phyloP scores from a whole-genome alignment of 176 grass and related monocot genomes.

The Carex parvula region DNA sequence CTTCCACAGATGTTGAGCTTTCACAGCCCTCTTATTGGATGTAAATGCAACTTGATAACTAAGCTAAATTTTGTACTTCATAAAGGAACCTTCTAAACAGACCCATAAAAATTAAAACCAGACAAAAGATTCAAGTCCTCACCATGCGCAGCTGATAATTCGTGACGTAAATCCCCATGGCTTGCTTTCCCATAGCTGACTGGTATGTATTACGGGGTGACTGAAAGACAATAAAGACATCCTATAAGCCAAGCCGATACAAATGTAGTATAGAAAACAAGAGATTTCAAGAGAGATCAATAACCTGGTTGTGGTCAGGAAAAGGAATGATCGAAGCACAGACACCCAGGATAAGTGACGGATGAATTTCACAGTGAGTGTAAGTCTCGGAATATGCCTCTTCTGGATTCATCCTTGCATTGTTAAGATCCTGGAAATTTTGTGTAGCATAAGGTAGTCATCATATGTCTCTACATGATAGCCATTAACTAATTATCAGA shows the following conservation, averaged over 20 bases:
- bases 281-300: constrained; percentile 20
- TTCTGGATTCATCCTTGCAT: constrained; percentile 58
- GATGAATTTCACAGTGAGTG: constrained; percentile 97
- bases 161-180: constrained; percentile 99
- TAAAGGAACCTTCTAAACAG: neutral
- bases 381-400: constrained; percentile 81
- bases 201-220: constrained; percentile 99
- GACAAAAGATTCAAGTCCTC: constrained; percentile 22
- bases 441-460: constrained; percentile 22
- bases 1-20: neutral
- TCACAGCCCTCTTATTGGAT: neutral
- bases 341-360: constrained; percentile 94
- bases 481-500: constrained; percentile 11
- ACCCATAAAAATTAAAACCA: neutral
- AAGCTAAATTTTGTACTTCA: neutral
- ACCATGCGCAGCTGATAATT: constrained; percentile 99
- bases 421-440: constrained; percentile 72
- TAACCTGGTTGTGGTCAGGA: constrained; percentile 98
- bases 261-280: neutral
- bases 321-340: constrained; percentile 99
- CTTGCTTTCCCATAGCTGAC: constrained; percentile 99
- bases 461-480: constrained; percentile 20
- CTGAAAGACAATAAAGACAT: constrained; percentile 37
- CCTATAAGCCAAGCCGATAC: constrained; percentile 22
- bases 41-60: neutral